Evolutionary conservation across 192 early-diverging fungal species (phyloP), one percentile per base, ranked within the genome.

Genomic region (Backusella morwellensis): DNA sequence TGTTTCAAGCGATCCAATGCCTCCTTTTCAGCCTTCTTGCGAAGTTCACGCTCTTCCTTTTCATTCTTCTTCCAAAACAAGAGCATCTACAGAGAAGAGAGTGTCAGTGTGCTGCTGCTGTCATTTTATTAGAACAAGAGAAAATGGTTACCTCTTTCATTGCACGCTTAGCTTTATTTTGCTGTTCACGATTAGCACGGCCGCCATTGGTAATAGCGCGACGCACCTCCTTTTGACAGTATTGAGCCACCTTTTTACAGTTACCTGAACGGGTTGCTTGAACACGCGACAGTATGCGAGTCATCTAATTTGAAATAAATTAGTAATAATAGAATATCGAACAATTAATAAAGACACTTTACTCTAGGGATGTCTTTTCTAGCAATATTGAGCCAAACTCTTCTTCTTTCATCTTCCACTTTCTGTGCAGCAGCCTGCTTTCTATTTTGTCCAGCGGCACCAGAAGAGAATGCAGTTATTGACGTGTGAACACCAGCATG

Each of bases 11-110:
- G 84, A 78, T 97, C 96, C 26, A 93, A 80, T 1, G 94, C 92
- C 82, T 97, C 96, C 67, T 89, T 91, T 80, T 97, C 95, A 1
- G 95, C 95, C 73, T 91, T 91, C 82, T 96, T 97, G 67, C 94
- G 89, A 78, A 91, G 72, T 42, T 97, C 96, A 17, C 94, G 90
- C 84, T 97, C 96, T 82, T 96, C 94, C 74, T 90, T 92, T 78
- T 97, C 96, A 78, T 97, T 92, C 59, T 91, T 88, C 76, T 95
- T 95, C 96, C 96, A 97, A 77, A 95, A 96, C 41, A 92, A 66
- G n/a, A 95, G 82, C 92, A 96, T 93, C 81, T 63, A 63, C 6
- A n/a, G 6, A n/a, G 19, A n/a, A 1, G 6, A 17, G 5, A 50
- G 47, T 50, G 19, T 50, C 6, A 50, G 19, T 7, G 6, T 50